Evolutionary conservation across 192 early-diverging fungal genomes (phyloP).

Genomic region (Entophlyctis helioformis): DNA sequence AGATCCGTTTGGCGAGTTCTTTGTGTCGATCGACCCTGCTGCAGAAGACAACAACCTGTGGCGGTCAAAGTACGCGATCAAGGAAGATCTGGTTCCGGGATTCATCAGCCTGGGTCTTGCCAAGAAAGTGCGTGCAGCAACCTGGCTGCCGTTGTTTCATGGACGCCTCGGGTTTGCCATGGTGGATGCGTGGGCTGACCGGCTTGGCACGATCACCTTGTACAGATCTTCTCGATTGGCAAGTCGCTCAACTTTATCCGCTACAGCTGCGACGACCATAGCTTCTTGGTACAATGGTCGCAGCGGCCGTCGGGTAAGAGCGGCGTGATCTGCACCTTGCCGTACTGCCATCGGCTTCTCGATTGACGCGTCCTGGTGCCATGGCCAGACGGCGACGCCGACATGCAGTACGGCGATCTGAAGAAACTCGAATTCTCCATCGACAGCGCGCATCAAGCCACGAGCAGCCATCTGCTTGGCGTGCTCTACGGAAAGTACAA

Average conservation of each 20-base stretch:
- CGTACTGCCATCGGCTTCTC: too few relatives aligned
- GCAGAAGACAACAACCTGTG: conserved; percentile 63
- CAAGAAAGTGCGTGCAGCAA: conserved; percentile 48
- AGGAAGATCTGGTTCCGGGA: conserved; percentile 71
- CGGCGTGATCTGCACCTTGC: too few relatives aligned
- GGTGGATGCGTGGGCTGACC: too few relatives aligned
- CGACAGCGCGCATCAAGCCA: conserved; percentile 53
- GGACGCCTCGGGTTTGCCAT: too few relatives aligned
- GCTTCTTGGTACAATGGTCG: conserved; percentile 18
- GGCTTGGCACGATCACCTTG: too few relatives aligned
- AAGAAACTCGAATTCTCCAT: conserved; percentile 60
- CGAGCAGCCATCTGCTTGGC: conserved; percentile 65
- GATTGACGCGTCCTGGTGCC: too few relatives aligned
- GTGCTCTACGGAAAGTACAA: conserved; percentile 69
- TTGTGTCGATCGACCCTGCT: conserved; percentile 49
- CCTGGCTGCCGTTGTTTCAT: neutral
- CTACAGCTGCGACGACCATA: conserved; percentile 20
- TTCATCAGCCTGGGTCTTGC: conserved; percentile 67
- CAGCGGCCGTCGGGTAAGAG: neutral
- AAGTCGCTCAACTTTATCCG: conserved; percentile 73
- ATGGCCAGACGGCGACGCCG: too few relatives aligned
- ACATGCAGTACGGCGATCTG: neutral
- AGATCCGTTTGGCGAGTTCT: conserved; percentile 89
- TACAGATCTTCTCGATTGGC: conserved; percentile 68
- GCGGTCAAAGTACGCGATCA: conserved; percentile 65